phyloP scores from a whole-genome alignment of 495 filamentous ascomycete species.

The Lasiosphaeria miniovina region DNA sequence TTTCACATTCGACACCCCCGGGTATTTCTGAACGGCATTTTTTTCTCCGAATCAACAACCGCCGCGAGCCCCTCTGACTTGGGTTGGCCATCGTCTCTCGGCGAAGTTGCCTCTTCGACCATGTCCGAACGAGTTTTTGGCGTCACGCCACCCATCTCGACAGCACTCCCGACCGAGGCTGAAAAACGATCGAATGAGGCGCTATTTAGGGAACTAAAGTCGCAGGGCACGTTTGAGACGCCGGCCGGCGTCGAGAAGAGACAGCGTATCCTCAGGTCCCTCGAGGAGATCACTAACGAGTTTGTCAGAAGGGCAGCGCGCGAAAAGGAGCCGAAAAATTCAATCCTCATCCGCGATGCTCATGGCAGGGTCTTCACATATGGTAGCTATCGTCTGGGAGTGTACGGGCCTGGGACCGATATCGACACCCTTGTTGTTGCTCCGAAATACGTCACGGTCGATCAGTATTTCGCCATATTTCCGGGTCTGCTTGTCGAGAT shows the following conservation, averaged over 20 bases:
- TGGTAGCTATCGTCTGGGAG: constrained; percentile 90
- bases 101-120: constrained; percentile 1
- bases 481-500: constrained; percentile 71
- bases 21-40: neutral
- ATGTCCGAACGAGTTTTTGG: constrained; percentile 57
- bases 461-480: constrained; percentile 90
- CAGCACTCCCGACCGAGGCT: constrained; percentile 63
- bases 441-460: constrained; percentile 77
- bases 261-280: constrained; percentile 56
- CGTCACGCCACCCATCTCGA: constrained; percentile 81
- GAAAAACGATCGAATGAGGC: constrained; percentile 74
- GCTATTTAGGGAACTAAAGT: constrained; percentile 76
- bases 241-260: constrained; percentile 70
- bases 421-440: constrained; percentile 93
- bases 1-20: neutral
- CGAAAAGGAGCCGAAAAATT: constrained; percentile 69
- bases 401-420: constrained; percentile 93
- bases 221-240: constrained; percentile 87
- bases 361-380: constrained; percentile 92
- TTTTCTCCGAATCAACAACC: neutral
- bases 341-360: constrained; percentile 70
- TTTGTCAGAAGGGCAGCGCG: constrained; percentile 77
- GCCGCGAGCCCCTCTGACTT: neutral
- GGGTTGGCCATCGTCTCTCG: neutral
- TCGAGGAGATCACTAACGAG: constrained; percentile 75